These are phyloP conservation scores for Beta lomatogona DNA, from an alignment of 179 eudicot species.

Conservation along the genomic window DNA sequence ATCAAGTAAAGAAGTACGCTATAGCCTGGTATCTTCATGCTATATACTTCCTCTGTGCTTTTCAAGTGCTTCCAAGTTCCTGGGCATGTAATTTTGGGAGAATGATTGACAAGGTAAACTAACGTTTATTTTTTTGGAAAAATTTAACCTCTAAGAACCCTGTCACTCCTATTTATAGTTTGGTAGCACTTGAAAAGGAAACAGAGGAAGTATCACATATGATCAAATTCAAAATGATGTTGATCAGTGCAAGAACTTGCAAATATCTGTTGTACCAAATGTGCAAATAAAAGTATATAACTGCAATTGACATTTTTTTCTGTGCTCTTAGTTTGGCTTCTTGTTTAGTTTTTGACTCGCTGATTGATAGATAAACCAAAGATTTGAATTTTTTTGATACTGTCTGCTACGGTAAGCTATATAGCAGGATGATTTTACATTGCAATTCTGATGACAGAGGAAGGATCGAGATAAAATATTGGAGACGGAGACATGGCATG, in stretches of 20 bases:
- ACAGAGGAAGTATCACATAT: background rate
- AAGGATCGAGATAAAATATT: constrained; percentile 40
- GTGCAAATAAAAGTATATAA: background rate
- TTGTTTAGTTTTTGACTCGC: background rate
- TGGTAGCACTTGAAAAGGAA: too few relatives aligned
- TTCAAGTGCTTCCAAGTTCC: too few relatives aligned
- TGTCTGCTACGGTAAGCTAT: background rate
- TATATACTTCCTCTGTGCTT: too few relatives aligned
- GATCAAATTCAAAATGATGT: background rate
- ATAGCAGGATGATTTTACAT: background rate
- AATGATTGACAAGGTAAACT: too few relatives aligned
- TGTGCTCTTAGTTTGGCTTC: background rate
- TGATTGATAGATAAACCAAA: background rate
- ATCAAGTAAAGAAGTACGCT: too few relatives aligned
- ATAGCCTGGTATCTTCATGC: too few relatives aligned
- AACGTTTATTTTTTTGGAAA: too few relatives aligned
- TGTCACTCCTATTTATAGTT: too few relatives aligned
- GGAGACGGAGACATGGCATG: constrained; percentile 92
- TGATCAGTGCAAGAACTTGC: background rate
- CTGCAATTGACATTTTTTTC: background rate
- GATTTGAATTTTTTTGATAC: background rate
- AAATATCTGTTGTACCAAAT: background rate
- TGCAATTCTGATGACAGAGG: constrained; percentile 42
- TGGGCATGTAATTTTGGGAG: too few relatives aligned
- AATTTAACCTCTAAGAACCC: too few relatives aligned